Conservation (phyloP, 2,329 filamentous ascomycete species). For the Reticulascus tulasneorum region DNA sequence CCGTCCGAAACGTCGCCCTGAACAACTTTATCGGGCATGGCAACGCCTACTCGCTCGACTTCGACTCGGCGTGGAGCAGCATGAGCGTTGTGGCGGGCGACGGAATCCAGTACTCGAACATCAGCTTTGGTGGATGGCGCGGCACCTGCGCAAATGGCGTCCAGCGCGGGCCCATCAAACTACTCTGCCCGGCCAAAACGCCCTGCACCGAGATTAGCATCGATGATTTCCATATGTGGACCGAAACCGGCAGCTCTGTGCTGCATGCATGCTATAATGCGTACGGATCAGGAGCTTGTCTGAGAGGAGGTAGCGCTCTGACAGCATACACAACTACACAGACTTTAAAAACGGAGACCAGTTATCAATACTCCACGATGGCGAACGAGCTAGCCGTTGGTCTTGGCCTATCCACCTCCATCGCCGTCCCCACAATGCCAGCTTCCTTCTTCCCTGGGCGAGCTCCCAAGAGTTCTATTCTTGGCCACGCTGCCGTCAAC, state of each 20-base stretch:
- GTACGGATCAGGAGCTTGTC: conserved; percentile 43
- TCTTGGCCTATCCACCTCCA: conserved; percentile 6
- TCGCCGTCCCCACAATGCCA: conserved; percentile 8
- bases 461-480: conserved; percentile 2
- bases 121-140: conserved; percentile 53
- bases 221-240: conserved; percentile 49
- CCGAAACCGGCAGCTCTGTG: conserved; percentile 36
- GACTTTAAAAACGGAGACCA: conserved; percentile 8
- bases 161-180: conserved; percentile 47
- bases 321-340: conserved; percentile 8
- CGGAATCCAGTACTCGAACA: conserved; percentile 48
- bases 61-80: conserved; percentile 50
- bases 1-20: conserved; percentile 44
- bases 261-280: conserved; percentile 44
- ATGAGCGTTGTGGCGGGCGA: conserved; percentile 36
- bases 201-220: conserved; percentile 51
- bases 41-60: conserved; percentile 55
- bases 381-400: conserved; percentile 6
- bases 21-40: conserved; percentile 58
- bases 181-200: conserved; percentile 43
- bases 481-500: no score
- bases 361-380: conserved; percentile 8
- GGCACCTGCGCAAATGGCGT: conserved; percentile 47
- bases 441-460: conserved; percentile 10
- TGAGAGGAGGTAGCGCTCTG: conserved; percentile 6